Base-by-base conservation (phyloP, 176 grass and related monocot genomes). In the Ensete ventricosum region DNA sequence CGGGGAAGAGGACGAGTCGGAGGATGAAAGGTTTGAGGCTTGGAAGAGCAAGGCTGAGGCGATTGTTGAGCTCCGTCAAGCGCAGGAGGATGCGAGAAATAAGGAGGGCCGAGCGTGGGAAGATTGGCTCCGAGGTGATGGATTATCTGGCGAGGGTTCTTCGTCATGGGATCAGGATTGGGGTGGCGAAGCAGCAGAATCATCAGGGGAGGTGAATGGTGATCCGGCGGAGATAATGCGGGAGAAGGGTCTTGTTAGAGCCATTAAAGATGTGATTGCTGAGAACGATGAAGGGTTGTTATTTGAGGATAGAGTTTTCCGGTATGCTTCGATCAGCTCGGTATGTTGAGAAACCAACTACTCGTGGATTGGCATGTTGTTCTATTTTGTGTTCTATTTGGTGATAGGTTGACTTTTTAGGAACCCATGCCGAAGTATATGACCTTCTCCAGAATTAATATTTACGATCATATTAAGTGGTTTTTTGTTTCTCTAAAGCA, bases 41-140 rank as follows among this genome's bases (percentile, higher is more conserved):
- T 96, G 92, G 92, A 96, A 74, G 83, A 92, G 81, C 43, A 89
- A 79, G 25, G 89, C 92, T 1, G 89, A 96, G 82, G 92, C 92
- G 1, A 86, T 96, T 78, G 78, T 89, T 6, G 92, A 96, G 76
- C 82, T 92, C 22, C 73, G 87, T 67, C 87, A 92, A 16, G 92
- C 89, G 14, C 92, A 76, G 67, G 80, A 89, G 78, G 86, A 86
- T 63, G 87, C 80, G 11, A 77, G 80, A 49, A 88, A 89, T 21
- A 75, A 81, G 0, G 92, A 92, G 52, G 87, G 59, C 49, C 81
- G 69, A 53, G 88, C 54, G 0, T 96, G 89, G 89, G 84, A 96
- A 75, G 89, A 92, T 81, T 96, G 92, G 92, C 74, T 89, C n/a
- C 27, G 89, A 29, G 68, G 68, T 19, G 17, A 71, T 20, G 68